Base-by-base conservation (phyloP, 2,329 filamentous ascomycete species). In the Diaporthe caulivora region DNA sequence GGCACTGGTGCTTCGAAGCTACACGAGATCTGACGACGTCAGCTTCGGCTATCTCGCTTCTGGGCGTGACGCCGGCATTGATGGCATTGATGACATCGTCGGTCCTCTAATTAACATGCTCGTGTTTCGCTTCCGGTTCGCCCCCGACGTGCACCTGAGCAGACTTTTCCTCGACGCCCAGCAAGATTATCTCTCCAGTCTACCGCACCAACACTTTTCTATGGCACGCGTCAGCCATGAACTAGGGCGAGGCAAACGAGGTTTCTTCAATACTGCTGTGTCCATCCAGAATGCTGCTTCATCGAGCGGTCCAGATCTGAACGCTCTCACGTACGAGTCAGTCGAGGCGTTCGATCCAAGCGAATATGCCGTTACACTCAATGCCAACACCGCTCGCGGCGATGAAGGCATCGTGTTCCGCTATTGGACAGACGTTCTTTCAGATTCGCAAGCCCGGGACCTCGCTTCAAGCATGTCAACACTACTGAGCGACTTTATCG, bases 1-100 rank as follows among this genome's bases (percentile, higher is more conserved):
- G 77, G 76, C 75, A 8, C 67, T 78, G 15, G 76, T 78, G 7
- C 71, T 78, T 24, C 75, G 76, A 24, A 73, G 74, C 29, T 78
- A 78, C 74, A 78, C 77, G 0, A 75, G 47, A 5, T 72, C 71
- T 18, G 75, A 77, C 29, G 77, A 78, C 53, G 75, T 77, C 42
- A 75, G 73, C 72, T 78, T 78, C 54, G 77, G 77, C 1, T 78
- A 77, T 47, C 73, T 78, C 18, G 76, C 76, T 2, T 60, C 57
- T 13, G 57, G 57, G 57, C 57, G 57, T 29, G 57, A 60, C 6
- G 57, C 57, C n/a, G 21, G 34, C n/a, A 60, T 60, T 26, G 17
- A 42, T 29, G 34, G 57, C 34, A 42, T 60, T 42, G 37, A 60
- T 15, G 34, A 60, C 13, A 42, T 60, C 3, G 57, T 60, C 11